A percentile compares a stretch with the other conserved stretches of the same genome.
These are phyloP conservation scores for Cyberlindnera bimundalis DNA, from an alignment of 805 yeast genomes.

Conservation along the genomic window DNA sequence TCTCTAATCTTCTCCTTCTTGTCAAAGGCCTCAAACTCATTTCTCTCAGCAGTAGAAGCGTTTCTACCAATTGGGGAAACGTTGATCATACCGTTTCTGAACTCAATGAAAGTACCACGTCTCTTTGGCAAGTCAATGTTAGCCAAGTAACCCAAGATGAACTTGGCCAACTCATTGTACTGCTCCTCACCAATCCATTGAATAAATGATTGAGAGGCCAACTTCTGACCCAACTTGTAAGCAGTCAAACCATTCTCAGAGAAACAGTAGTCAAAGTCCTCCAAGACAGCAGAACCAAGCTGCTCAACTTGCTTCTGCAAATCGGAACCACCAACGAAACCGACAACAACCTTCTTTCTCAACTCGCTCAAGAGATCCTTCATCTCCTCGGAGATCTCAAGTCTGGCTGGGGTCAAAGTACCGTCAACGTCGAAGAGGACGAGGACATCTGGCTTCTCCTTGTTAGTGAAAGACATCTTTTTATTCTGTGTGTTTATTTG, in stretches of 20 bases:
- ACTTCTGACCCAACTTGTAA: constrained; percentile 81
- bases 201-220: constrained; percentile 92
- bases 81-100: constrained; percentile 99
- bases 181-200: constrained; percentile 93
- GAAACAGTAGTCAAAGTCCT: constrained; percentile 92
- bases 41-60: constrained; percentile 91
- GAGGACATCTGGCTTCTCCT: constrained; percentile 80
- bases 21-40: constrained; percentile 86
- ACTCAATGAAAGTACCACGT: constrained; percentile 98
- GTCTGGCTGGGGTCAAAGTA: constrained; percentile 96
- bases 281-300: constrained; percentile 74
- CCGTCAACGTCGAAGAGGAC: constrained; percentile 98
- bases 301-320: constrained; percentile 94
- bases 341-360: constrained; percentile 90
- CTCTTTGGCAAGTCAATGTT: constrained; percentile 89
- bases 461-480: constrained; percentile 59
- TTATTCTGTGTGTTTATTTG: not conserved
- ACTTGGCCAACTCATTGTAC: constrained; percentile 85
- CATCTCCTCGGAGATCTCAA: constrained; percentile 73
- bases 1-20: constrained; percentile 76
- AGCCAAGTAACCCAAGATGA: constrained; percentile 79
- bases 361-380: constrained; percentile 62
- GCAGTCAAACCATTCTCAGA: constrained; percentile 98
- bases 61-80: constrained; percentile 98
- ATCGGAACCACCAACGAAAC: constrained; percentile 98